Conservation (phyloP, 805 yeast species). For the Ogataea paraovalis region DNA sequence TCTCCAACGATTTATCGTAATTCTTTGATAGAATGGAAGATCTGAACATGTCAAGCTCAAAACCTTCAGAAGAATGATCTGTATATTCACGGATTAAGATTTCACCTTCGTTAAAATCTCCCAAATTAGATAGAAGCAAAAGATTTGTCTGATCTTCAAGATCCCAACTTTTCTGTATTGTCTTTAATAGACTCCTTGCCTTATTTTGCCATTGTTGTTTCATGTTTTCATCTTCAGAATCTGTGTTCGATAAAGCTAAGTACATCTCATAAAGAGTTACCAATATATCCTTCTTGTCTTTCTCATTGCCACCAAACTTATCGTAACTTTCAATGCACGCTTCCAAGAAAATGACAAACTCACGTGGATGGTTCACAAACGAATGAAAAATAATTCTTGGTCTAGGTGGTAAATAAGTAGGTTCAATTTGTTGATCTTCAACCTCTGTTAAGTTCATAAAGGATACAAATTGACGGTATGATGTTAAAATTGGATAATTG, state of each 20-base stretch:
- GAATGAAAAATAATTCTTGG: constrained; percentile 85
- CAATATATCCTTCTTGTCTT: constrained; percentile 69
- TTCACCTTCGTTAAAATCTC: constrained; percentile 51
- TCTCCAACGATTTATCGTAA: constrained; percentile 49
- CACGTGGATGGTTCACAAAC: constrained; percentile 79
- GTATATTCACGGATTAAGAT: constrained; percentile 32
- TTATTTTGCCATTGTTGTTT: constrained; percentile 57
- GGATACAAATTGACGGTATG: constrained; percentile 41
- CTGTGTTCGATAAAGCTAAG: constrained; percentile 46
- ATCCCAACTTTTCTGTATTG: constrained; percentile 33
- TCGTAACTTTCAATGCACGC: constrained; percentile 83
- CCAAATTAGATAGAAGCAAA: constrained; percentile 53
- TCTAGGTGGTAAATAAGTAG: constrained; percentile 87
- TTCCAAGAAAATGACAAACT: constrained; percentile 87
- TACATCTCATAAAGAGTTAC: constrained; percentile 83
- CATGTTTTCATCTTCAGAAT: constrained; percentile 27
- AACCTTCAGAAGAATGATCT: constrained; percentile 29
- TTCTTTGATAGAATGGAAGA: constrained; percentile 58
- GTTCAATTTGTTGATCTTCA: constrained; percentile 28
- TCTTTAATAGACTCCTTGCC: constrained; percentile 50
- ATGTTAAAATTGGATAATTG: constrained; percentile 50
- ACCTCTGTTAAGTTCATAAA: constrained; percentile 25
- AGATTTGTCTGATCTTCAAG: constrained; percentile 54
- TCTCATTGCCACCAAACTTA: constrained; percentile 62
- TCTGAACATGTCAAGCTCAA: constrained; percentile 62